Evolutionary conservation across 441 rosid genomes (phyloP), one percentile per base, ranked within the genome.

Genomic region (Melastoma candidum): DNA sequence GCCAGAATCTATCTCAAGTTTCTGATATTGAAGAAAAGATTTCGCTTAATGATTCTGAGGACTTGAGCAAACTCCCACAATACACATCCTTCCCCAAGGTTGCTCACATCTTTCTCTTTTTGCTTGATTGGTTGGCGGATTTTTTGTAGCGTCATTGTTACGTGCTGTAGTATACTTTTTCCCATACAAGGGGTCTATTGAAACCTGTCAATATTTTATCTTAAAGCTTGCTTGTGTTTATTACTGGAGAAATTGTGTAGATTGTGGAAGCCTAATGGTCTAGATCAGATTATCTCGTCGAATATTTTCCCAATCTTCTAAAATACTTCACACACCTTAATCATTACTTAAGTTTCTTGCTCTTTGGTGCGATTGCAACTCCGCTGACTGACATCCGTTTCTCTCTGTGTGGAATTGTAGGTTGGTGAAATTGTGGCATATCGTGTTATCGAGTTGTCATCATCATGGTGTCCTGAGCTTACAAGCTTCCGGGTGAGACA

Each of bases 391-490:
- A 11, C 50, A 53, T 47, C 47, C 57, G 8, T 26, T 12, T 47
- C 50, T 53, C 48, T 53, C 46, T 60, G 46, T 61, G 41, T 32
- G 41, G 41, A 32, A 57, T 65, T 76, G 73, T 87, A 93, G 99
- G 84, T 72, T 75, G 97, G 93, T 13, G 93, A 89, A 68, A 64
- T 87, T 32, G 77, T 93, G 58, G 97, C 99, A 27, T 93, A 89
- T 73, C 85, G 87, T 44, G 63, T 89, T 51, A 72, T 93, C 70
- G 95, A 93, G 76, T 77, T 93, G 41, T 77, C 95, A 48, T 76
- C 86, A 22, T 83, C 89, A 61, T 89, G 96, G 97, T 86, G 93
- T 13, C 99, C 97, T 4, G 97, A 89, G 74, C 65, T 77, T 53
- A 76, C 97, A 46, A 64, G 87, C 54, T 89, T 76, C 55, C 76